phyloP scores from a whole-genome alignment of 495 filamentous ascomycete species.

The Neurospora hispaniola region DNA sequence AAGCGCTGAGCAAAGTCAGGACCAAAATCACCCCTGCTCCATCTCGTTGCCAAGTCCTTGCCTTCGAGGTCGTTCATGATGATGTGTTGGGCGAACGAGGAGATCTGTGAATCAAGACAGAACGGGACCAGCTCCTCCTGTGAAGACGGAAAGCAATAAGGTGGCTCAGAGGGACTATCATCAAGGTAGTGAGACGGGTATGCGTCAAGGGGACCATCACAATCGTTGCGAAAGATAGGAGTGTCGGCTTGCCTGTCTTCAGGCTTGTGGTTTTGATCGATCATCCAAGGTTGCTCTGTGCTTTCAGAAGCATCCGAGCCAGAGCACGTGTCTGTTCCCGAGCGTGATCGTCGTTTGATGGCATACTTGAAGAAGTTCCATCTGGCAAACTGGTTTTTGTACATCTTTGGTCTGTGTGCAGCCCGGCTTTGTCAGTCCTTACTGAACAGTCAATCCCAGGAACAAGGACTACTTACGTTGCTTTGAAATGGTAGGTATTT shows the following conservation, averaged over 20 bases:
- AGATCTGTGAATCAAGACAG: conserved; percentile 15
- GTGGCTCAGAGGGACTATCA: background rate
- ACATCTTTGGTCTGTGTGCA: conserved; percentile 23
- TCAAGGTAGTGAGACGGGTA: background rate
- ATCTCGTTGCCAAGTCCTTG: conserved; percentile 14
- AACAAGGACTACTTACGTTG: conserved; percentile 13
- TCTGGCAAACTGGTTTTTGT: conserved; percentile 23
- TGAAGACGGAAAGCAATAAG: background rate
- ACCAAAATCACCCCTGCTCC: conserved; percentile 11
- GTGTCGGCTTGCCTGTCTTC: background rate
- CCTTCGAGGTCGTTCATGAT: conserved; percentile 11
- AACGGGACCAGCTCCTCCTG: background rate
- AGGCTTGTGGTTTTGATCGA: background rate
- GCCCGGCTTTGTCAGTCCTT: background rate
- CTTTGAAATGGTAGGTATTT: conserved; percentile 14
- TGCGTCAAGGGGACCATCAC: background rate
- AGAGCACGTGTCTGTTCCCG: conserved; percentile 4
- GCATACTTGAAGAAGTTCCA: conserved; percentile 26
- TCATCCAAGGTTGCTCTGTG: background rate
- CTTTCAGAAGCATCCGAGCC: background rate
- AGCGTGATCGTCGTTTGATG: conserved; percentile 14
- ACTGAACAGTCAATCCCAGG: background rate
- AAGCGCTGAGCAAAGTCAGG: conserved; percentile 8
- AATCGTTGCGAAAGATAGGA: background rate
- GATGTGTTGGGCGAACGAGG: conserved; percentile 22